phyloP scores from a whole-genome alignment of 1,284 basidiomycete species.

The Microbotryum scabiosae region DNA sequence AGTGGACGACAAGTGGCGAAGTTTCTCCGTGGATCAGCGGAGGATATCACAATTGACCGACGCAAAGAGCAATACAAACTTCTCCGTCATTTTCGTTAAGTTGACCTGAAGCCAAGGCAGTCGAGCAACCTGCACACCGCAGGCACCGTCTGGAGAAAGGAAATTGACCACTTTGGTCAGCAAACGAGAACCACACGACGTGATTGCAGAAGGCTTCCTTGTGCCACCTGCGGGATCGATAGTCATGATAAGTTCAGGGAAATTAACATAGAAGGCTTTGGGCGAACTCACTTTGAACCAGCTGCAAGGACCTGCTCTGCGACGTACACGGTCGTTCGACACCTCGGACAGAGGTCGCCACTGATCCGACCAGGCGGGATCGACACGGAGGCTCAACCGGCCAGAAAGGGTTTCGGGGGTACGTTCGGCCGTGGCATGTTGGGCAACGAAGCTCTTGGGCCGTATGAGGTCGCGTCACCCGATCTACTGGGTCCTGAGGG shows the following conservation, averaged over 20 bases:
- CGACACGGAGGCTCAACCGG: not conserved
- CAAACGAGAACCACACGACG: not conserved
- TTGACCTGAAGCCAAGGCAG: constrained; percentile 1
- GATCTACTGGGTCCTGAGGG: not conserved
- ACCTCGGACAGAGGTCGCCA: constrained; percentile 9
- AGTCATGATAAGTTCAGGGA: too few relatives aligned
- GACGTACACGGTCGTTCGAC: constrained; percentile 13
- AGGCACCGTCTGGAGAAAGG: constrained; percentile 11
- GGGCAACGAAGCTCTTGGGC: not conserved
- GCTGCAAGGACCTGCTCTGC: constrained; percentile 15
- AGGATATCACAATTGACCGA: too few relatives aligned
- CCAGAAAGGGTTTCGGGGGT: not conserved
- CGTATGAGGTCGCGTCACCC: not conserved
- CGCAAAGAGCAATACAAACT: not conserved
- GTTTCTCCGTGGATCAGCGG: too few relatives aligned
- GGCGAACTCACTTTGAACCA: constrained; percentile 12
- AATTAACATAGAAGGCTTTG: too few relatives aligned
- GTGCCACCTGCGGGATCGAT: too few relatives aligned
- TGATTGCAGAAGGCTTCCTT: constrained; percentile 4
- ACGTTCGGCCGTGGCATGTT: not conserved
- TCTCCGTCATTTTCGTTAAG: constrained; percentile 10
- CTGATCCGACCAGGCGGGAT: not conserved
- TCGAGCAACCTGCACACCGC: constrained; percentile 15
- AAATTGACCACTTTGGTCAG: not conserved
- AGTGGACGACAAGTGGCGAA: too few relatives aligned